phyloP scores from a whole-genome alignment of 1,284 basidiomycete species.

The Sporisorium exsertum region DNA sequence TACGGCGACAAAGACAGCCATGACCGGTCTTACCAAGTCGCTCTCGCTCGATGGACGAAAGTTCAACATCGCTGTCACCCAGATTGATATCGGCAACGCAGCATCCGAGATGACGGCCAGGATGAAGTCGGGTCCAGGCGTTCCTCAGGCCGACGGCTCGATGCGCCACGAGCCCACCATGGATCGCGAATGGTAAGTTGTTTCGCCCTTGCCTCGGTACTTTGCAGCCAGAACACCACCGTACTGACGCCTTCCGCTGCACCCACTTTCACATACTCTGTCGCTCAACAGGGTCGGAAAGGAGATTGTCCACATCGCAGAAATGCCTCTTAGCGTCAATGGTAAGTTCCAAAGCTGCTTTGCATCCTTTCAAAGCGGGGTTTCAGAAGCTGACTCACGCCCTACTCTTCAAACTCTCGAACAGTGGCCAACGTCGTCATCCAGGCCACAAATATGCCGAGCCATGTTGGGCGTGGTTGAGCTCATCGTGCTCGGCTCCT shows the following conservation, averaged over 20 bases:
- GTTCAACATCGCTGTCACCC: slow-evolving; percentile 55
- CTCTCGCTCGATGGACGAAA: slow-evolving; percentile 55
- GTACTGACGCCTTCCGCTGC: not conserved
- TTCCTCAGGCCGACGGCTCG: slow-evolving; percentile 53
- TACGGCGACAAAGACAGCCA: slow-evolving; percentile 59
- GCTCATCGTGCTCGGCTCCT: not conserved
- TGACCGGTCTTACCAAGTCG: slow-evolving; percentile 56
- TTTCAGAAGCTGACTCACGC: slow-evolving; percentile 1
- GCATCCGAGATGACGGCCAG: slow-evolving; percentile 55
- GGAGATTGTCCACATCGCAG: slow-evolving; percentile 55
- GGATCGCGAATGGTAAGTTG: slow-evolving; percentile 44
- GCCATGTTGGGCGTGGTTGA: slow-evolving; percentile 55
- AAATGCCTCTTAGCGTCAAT: slow-evolving; percentile 57
- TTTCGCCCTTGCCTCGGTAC: not conserved
- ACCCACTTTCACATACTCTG: not conserved
- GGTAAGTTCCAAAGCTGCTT: slow-evolving; percentile 26
- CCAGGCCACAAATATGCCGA: slow-evolving; percentile 58
- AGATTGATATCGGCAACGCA: slow-evolving; percentile 61
- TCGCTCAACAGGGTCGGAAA: slow-evolving; percentile 38
- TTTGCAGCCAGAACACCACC: not conserved
- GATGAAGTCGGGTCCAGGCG: slow-evolving; percentile 52
- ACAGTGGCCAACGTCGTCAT: slow-evolving; percentile 49
- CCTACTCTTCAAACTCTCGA: not conserved
- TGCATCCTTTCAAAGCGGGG: not conserved
- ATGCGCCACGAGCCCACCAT: slow-evolving; percentile 53